Conservation (phyloP, 106 monocot genomes). For the Apostasia shenzhenica region DNA sequence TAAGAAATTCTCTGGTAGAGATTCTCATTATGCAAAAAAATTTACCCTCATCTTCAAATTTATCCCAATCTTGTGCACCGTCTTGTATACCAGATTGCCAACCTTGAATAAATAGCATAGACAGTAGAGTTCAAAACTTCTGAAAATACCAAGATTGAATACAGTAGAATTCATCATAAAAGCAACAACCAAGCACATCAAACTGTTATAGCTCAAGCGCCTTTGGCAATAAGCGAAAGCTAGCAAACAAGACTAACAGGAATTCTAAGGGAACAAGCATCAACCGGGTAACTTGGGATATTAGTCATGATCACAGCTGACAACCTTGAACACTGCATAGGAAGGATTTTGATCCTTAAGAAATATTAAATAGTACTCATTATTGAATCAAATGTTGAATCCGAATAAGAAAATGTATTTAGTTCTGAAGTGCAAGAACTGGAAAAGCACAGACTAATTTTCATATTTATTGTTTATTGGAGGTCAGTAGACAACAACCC, state of each 20-base stretch:
- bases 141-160: background rate
- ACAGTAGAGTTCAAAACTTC: background rate
- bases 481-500: too few relatives aligned
- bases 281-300: background rate
- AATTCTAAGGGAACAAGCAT: background rate
- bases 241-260: background rate
- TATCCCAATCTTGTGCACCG: conserved; percentile 88
- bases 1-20: too few relatives aligned
- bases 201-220: background rate
- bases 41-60: conserved; percentile 82
- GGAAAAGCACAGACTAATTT: too few relatives aligned
- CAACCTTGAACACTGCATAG: too few relatives aligned
- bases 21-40: too few relatives aligned
- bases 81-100: conserved; percentile 91
- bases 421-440: too few relatives aligned
- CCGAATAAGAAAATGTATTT: too few relatives aligned
- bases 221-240: background rate
- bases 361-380: too few relatives aligned
- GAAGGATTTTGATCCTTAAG: too few relatives aligned
- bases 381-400: too few relatives aligned
- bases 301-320: background rate
- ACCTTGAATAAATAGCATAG: conserved; percentile 33
- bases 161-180: too few relatives aligned
- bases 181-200: background rate
- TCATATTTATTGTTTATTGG: too few relatives aligned